Conservation (phyloP, 2,329 filamentous ascomycete genomes). For the Lithohypha guttulata region DNA sequence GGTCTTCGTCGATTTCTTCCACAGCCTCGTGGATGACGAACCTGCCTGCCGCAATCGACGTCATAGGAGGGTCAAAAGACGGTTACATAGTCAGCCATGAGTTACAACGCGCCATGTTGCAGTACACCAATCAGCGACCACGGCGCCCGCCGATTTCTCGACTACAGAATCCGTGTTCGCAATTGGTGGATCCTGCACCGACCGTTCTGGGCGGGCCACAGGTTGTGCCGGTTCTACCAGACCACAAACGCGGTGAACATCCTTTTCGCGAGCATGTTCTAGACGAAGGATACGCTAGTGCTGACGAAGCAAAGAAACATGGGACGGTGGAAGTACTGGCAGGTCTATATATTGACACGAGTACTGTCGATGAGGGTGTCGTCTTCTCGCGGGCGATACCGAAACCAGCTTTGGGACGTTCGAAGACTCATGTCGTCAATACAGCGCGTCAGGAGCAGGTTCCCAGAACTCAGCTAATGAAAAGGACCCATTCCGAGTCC, state of each 20-base stretch:
- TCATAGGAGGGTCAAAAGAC: conserved; percentile 11
- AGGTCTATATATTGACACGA: neutral
- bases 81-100: too few relatives aligned
- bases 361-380: neutral
- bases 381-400: neutral
- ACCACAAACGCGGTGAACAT: conserved; percentile 9
- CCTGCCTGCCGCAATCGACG: conserved; percentile 4
- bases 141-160: too few relatives aligned
- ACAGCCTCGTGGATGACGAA: conserved; percentile 26
- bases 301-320: conserved; percentile 7
- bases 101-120: too few relatives aligned
- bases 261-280: neutral
- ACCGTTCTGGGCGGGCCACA: too few relatives aligned
- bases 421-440: neutral
- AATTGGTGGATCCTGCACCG: too few relatives aligned
- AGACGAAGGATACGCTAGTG: conserved; percentile 13
- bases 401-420: too few relatives aligned
- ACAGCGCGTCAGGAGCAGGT: neutral
- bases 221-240: too few relatives aligned
- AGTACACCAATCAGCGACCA: too few relatives aligned
- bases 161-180: too few relatives aligned
- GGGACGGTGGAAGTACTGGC: conserved; percentile 19
- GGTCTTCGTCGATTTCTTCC: conserved; percentile 40
- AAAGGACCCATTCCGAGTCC: conserved; percentile 2
- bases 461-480: conserved; percentile 1